Conservation (phyloP, 495 filamentous ascomycete genomes). For the Aspergillus bridgeri region DNA sequence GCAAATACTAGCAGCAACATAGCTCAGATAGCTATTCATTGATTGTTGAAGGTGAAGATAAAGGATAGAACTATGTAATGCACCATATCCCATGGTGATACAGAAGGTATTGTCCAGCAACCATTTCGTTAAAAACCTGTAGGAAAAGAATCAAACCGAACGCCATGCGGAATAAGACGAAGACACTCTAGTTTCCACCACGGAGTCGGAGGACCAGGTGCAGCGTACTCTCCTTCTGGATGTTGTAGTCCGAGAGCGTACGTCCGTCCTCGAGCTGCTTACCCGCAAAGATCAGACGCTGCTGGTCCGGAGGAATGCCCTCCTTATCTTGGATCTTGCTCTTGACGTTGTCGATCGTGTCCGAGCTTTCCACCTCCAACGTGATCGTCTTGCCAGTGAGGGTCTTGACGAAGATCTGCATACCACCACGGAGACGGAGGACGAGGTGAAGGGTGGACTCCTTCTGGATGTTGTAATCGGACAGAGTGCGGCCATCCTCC, state of each 20-base stretch:
- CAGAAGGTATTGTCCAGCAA: slow-evolving; percentile 33
- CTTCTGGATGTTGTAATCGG: slow-evolving; percentile 99
- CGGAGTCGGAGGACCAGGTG: slow-evolving; percentile 86
- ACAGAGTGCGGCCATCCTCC: slow-evolving; percentile 86
- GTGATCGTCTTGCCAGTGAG: slow-evolving; percentile 92
- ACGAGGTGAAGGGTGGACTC: slow-evolving; percentile 97
- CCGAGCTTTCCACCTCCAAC: slow-evolving; percentile 81
- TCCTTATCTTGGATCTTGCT: slow-evolving; percentile 92
- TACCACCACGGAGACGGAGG: slow-evolving; percentile 94
- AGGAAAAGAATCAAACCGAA: slow-evolving; percentile 36
- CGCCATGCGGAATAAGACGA: slow-evolving; percentile 37
- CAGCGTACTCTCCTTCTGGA: slow-evolving; percentile 88
- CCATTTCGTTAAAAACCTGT: slow-evolving; percentile 22
- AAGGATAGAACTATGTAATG: slow-evolving; percentile 17
- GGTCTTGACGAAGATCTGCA: slow-evolving; percentile 96
- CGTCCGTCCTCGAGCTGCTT: slow-evolving; percentile 88
- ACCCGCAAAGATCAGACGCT: slow-evolving; percentile 85
- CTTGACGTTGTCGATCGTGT: slow-evolving; percentile 94
- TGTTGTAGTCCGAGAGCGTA: slow-evolving; percentile 86
- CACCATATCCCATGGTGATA: slow-evolving; percentile 19
- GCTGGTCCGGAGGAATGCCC: slow-evolving; percentile 85
- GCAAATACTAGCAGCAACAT: background rate
- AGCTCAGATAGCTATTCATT: slow-evolving; percentile 4
- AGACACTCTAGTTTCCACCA: slow-evolving; percentile 64
- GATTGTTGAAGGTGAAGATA: slow-evolving; percentile 5